Conservation (phyloP, 2,329 filamentous ascomycete genomes). For the Acephala macrosclerotiorum region DNA sequence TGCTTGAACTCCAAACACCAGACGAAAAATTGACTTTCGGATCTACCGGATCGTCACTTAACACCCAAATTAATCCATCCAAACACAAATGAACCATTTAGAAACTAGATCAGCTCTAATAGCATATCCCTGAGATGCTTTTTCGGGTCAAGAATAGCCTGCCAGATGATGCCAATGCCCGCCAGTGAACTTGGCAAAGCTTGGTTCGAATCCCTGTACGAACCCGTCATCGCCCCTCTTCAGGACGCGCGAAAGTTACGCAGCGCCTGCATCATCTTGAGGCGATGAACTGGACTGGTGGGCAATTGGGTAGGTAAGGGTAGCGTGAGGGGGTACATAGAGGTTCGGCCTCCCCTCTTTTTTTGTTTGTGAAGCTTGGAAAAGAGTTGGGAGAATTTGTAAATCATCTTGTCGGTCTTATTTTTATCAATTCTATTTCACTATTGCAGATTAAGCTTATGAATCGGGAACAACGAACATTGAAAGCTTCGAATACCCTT, state of each 20-base stretch:
- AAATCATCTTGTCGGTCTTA: neutral
- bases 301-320: neutral
- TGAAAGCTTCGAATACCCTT: neutral
- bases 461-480: neutral
- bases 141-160: neutral
- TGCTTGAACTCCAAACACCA: neutral
- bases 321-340: neutral
- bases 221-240: constrained; percentile 22
- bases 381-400: neutral
- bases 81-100: neutral
- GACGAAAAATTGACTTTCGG: neutral
- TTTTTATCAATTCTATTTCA: neutral
- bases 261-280: constrained; percentile 12
- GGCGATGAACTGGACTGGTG: neutral
- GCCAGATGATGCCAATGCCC: constrained; percentile 7
- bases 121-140: neutral
- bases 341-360: neutral
- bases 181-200: constrained; percentile 34
- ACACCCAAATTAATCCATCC: neutral
- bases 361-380: neutral
- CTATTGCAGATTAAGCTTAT: neutral
- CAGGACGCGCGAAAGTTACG: constrained; percentile 7
- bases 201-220: constrained; percentile 27
- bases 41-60: neutral
- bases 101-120: neutral